Evolutionary conservation across 2,329 filamentous ascomycete genomes (phyloP).

Genomic region (Paracorniculantispora psalliotae): DNA sequence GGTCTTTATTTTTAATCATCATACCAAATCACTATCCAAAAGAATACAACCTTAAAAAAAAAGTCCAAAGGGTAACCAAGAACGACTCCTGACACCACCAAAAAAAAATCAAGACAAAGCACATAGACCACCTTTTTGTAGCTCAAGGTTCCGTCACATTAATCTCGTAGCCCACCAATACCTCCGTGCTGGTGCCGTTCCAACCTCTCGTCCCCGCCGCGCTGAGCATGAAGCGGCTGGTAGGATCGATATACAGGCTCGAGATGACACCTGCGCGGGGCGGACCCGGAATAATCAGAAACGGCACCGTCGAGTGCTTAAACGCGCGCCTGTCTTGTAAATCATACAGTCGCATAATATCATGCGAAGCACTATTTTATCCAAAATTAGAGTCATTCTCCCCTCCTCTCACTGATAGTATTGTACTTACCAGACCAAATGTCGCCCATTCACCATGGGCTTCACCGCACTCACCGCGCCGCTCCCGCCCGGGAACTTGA

Average conservation of each 20-base stretch:
- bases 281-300: slow-evolving; percentile 90
- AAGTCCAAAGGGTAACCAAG: too few relatives aligned
- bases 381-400: too few relatives aligned
- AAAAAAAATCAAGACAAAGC: too few relatives aligned
- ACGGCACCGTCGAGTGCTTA: slow-evolving; percentile 79
- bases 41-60: too few relatives aligned
- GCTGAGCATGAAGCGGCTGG: slow-evolving; percentile 85
- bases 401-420: too few relatives aligned
- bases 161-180: slow-evolving; percentile 92
- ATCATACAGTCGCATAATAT: slow-evolving; percentile 91
- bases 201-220: slow-evolving; percentile 89
- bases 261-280: slow-evolving; percentile 80
- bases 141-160: slow-evolving; percentile 21
- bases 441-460: slow-evolving; percentile 87
- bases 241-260: slow-evolving; percentile 79
- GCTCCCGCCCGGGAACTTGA: slow-evolving; percentile 85
- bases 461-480: slow-evolving; percentile 83
- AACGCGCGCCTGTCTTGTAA: slow-evolving; percentile 60
- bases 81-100: too few relatives aligned
- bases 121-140: too few relatives aligned
- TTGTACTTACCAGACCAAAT: slow-evolving; percentile 66
- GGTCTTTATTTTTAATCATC: too few relatives aligned
- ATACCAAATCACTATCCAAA: too few relatives aligned
- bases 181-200: slow-evolving; percentile 88
- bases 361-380: slow-evolving; percentile 72